Conservation (phyloP, 345 rosid species). For the Camelina laxa region DNA sequence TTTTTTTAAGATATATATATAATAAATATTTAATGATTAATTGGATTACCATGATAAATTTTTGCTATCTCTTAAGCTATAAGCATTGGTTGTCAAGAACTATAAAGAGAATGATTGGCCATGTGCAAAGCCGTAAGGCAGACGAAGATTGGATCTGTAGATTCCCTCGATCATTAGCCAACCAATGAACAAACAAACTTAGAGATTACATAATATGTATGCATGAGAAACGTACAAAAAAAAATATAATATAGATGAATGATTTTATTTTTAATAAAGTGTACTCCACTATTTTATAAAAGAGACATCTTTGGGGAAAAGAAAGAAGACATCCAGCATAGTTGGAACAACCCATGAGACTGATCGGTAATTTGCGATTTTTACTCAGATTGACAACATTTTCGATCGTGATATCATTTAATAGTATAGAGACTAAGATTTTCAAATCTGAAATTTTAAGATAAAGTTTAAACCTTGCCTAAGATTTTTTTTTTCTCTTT, state of each 20-base stretch:
- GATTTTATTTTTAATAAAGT: conserved; percentile 16
- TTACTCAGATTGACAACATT: conserved; percentile 11
- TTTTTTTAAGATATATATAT: not conserved
- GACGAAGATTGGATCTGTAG: conserved; percentile 36
- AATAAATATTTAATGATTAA: not conserved
- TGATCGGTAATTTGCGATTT: not conserved
- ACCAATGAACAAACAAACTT: conserved; percentile 21
- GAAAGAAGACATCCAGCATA: conserved; percentile 23
- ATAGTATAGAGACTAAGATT: too few relatives aligned
- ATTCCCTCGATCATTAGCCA: conserved; percentile 36
- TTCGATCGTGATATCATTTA: not conserved
- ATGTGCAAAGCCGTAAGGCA: conserved; percentile 34
- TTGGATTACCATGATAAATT: not conserved
- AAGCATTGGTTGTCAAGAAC: not conserved
- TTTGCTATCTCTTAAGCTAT: not conserved
- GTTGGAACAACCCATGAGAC: conserved; percentile 32
- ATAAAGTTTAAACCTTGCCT: not conserved
- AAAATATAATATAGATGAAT: conserved; percentile 1
- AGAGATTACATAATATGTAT: conserved; percentile 6
- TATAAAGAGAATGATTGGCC: conserved; percentile 27
- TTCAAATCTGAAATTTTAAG: not conserved
- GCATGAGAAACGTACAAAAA: not conserved
- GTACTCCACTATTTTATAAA: conserved; percentile 4
- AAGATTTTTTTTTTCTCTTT: not conserved
- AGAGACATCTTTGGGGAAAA: not conserved